A percentile compares a stretch with the other conserved stretches of the same genome.
Evolutionary conservation across 257 asterid species (phyloP).

Genomic region (Nicotiana tabacum): DNA sequence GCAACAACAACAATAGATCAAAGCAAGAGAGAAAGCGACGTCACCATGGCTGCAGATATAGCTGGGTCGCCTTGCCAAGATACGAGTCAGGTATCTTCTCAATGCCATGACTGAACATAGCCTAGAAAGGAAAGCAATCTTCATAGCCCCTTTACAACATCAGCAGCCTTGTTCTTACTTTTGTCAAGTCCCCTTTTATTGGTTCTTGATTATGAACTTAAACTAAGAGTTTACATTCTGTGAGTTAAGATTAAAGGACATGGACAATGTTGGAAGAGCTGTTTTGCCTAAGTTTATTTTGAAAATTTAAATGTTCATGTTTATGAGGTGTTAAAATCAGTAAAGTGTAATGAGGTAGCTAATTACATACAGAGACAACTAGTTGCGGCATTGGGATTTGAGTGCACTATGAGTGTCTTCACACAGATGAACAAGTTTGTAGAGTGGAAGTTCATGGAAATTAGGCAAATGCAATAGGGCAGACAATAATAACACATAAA

Average conservation of each 20-base stretch:
- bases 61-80: no score
- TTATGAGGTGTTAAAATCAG: slow-evolving; percentile 39
- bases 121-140: no score
- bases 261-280: slow-evolving; percentile 59
- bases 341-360: slow-evolving; percentile 66
- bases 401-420: slow-evolving; percentile 38
- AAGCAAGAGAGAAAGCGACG: no score
- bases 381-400: slow-evolving; percentile 71
- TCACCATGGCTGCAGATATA: no score
- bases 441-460: no score
- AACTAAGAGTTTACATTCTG: slow-evolving; percentile 55
- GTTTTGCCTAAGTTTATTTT: slow-evolving; percentile 65
- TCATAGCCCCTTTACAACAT: no score
- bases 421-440: no score
- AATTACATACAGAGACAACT: slow-evolving; percentile 60
- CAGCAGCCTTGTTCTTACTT: slow-evolving; percentile 52
- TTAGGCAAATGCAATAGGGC: no score
- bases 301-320: slow-evolving; percentile 52
- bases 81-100: no score
- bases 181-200: slow-evolving; percentile 47
- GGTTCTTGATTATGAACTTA: slow-evolving; percentile 34
- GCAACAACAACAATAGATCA: no score
- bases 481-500: no score
- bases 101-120: no score
- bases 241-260: slow-evolving; percentile 48